phyloP scores from a whole-genome alignment of 139 green algal species.

The Axilococcus clingmanii region DNA sequence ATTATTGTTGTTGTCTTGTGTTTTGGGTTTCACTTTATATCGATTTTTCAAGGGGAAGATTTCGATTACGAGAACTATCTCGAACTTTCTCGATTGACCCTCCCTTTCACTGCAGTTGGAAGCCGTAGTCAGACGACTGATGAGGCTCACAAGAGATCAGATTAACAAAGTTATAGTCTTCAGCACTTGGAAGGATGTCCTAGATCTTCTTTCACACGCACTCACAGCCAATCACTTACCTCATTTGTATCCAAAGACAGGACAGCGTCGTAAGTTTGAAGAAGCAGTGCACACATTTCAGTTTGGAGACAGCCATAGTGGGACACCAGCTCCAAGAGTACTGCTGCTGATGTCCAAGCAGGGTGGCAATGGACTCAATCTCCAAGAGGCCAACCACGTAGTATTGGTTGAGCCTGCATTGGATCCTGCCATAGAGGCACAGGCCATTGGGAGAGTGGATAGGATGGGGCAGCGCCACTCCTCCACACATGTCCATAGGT shows the following conservation, averaged over 20 bases:
- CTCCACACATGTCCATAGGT: conserved; percentile 59
- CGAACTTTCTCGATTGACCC: too few species aligned
- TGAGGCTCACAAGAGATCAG: too few species aligned
- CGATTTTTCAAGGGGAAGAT: not conserved
- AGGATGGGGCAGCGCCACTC: conserved; percentile 61
- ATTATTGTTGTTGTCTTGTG: not conserved
- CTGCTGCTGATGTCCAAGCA: conserved; percentile 69
- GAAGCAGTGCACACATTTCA: conserved; percentile 48
- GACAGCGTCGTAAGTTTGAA: conserved; percentile 39
- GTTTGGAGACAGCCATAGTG: not conserved
- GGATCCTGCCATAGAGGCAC: conserved; percentile 37
- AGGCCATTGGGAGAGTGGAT: conserved; percentile 55
- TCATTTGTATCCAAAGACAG: conserved; percentile 22
- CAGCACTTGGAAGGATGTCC: conserved; percentile 63
- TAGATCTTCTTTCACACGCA: conserved; percentile 63
- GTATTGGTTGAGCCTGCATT: conserved; percentile 66
- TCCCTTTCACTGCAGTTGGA: not conserved
- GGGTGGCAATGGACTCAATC: conserved; percentile 64
- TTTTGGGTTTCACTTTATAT: not conserved
- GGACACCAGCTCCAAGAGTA: conserved; percentile 22
- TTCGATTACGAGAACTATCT: too few species aligned
- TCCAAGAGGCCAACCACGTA: conserved; percentile 77
- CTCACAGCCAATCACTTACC: conserved; percentile 45
- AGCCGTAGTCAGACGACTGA: too few species aligned
- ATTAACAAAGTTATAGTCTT: conserved; percentile 69